Evolutionary conservation across 176 grass and related monocot genomes (phyloP).

Genomic region (Oryza australiensis): DNA sequence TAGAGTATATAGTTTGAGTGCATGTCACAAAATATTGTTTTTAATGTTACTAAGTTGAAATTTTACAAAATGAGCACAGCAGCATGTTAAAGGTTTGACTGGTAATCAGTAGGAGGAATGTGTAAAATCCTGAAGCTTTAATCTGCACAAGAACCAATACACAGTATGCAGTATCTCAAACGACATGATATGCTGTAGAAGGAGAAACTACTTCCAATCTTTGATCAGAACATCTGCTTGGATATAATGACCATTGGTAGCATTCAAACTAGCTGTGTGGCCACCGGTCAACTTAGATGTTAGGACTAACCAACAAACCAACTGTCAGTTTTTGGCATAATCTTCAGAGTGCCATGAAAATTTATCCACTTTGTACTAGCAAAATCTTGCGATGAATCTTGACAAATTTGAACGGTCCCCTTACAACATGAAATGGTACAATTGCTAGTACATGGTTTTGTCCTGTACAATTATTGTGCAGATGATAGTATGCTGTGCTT

Average conservation of each 20-base stretch:
- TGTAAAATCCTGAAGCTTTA: neutral
- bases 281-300: neutral
- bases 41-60: neutral
- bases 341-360: neutral
- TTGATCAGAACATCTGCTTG: conserved; percentile 27
- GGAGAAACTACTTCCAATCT: neutral
- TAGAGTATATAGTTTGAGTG: neutral
- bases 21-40: neutral
- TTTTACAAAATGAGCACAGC: neutral
- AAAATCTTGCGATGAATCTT: conserved; percentile 11
- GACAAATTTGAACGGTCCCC: conserved; percentile 8
- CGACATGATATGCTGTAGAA: neutral
- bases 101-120: neutral
- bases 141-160: neutral
- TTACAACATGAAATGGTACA: conserved; percentile 16
- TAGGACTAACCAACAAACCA: conserved; percentile 12
- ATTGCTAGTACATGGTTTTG: conserved; percentile 10
- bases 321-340: conserved; percentile 6
- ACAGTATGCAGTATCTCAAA: conserved; percentile 5
- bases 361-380: conserved; percentile 19
- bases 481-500: conserved; percentile 24
- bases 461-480: conserved; percentile 16
- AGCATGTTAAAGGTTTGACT: neutral
- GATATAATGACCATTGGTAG: conserved; percentile 28
- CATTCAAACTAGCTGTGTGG: neutral